These are phyloP conservation scores for Clarkia xantiana DNA, from an alignment of 345 rosid species.

Conservation along the genomic window DNA sequence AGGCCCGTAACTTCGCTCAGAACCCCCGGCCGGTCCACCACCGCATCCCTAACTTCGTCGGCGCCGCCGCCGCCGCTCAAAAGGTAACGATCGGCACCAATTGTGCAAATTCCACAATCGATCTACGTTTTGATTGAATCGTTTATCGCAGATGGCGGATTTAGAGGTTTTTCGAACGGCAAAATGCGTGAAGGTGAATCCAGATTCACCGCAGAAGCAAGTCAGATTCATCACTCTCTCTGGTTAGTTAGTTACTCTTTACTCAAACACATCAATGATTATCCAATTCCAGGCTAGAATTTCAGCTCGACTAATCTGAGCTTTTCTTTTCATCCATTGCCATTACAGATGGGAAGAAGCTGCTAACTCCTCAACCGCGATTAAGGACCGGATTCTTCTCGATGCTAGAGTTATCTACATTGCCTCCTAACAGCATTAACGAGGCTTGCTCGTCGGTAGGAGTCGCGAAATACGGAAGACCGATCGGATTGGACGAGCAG, in stretches of 20 bases:
- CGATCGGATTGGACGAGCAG: constrained; percentile 66
- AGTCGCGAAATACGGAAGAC: constrained; percentile 75
- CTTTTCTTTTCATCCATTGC: not conserved
- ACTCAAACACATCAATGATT: too few species aligned
- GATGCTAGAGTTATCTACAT: constrained; percentile 35
- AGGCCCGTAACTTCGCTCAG: constrained; percentile 48
- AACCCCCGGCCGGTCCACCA: constrained; percentile 86
- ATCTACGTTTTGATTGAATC: not conserved
- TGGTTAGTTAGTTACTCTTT: constrained; percentile 73
- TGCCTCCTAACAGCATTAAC: constrained; percentile 29
- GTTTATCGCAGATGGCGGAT: constrained; percentile 33
- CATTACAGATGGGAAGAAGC: constrained; percentile 67
- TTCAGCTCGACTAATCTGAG: too few species aligned
- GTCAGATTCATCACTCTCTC: constrained; percentile 72
- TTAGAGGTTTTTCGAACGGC: constrained; percentile 46
- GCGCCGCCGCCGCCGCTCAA: constrained; percentile 56
- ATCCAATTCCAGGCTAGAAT: too few species aligned
- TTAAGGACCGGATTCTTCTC: constrained; percentile 80
- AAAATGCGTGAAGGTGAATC: constrained; percentile 72
- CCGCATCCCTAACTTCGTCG: constrained; percentile 86
- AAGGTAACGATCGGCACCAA: constrained; percentile 21
- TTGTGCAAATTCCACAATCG: not conserved
- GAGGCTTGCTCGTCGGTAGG: constrained; percentile 82
- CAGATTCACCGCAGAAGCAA: constrained; percentile 92
- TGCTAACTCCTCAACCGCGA: constrained; percentile 86